phyloP scores from a whole-genome alignment of 2,329 filamentous ascomycete genomes.

The Mycogone perniciosa region DNA sequence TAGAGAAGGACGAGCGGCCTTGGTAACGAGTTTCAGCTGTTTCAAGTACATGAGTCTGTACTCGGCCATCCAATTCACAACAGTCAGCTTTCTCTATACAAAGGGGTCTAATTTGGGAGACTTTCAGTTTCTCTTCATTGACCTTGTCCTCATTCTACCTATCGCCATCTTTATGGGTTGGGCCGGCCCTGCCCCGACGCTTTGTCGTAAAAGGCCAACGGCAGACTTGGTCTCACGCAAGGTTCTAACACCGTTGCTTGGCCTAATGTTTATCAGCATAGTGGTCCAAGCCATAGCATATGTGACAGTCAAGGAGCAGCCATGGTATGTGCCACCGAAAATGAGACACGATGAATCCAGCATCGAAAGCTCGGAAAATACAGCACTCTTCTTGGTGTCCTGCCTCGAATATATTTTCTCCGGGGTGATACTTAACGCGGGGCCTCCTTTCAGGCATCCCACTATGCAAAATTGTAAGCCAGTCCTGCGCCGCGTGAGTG shows the following conservation, averaged over 20 bases:
- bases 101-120: constrained; percentile 91
- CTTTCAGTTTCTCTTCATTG: constrained; percentile 97
- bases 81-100: constrained; percentile 92
- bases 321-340: constrained; percentile 81
- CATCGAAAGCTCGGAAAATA: constrained; percentile 89
- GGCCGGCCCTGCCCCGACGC: constrained; percentile 72
- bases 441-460: constrained; percentile 77
- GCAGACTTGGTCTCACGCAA: constrained; percentile 90
- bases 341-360: constrained; percentile 74
- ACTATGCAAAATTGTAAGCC: constrained; percentile 71
- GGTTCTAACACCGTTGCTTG: constrained; percentile 80
- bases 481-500: no score
- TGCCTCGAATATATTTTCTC: constrained; percentile 95
- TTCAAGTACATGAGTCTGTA: constrained; percentile 99
- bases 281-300: constrained; percentile 69
- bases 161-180: constrained; percentile 99
- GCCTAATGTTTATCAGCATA: constrained; percentile 79
- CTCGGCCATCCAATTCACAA: constrained; percentile 98
- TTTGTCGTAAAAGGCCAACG: constrained; percentile 81
- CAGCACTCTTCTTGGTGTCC: constrained; percentile 78
- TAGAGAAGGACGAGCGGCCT: constrained; percentile 83
- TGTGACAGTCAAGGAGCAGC: constrained; percentile 65
- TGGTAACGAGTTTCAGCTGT: constrained; percentile 98
- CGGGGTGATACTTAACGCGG: constrained; percentile 84
- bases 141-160: constrained; percentile 83